Conservation (phyloP, 345 rosid genomes). For the sweet orange (Citrus sinensis) region DVS_A1.0 CM039169.1:22235001-22235500, state of each 20-base stretch:
- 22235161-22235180: neutral
- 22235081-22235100: constrained; percentile 61
- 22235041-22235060: constrained; percentile 80
- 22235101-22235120: constrained; percentile 42
- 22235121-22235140: constrained; percentile 66
- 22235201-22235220: neutral
- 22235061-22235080: constrained; percentile 66
- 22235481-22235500: neutral
- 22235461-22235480: neutral
- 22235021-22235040: constrained; percentile 70
- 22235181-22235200: neutral
- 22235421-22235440: neutral
- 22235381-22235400: neutral
- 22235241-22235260: neutral
- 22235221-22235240: neutral
- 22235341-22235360: neutral
- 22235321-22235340: neutral
- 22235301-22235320: constrained; percentile 5
- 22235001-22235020: constrained; percentile 51
- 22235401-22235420: neutral
- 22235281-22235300: neutral
- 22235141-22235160: neutral
- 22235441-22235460: neutral
- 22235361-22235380: neutral
- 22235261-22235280: neutral